These are phyloP conservation scores for Colletotrichum sp. DNA, from an alignment of 2,329 filamentous ascomycete genomes.

Conservation along the genomic window DNA sequence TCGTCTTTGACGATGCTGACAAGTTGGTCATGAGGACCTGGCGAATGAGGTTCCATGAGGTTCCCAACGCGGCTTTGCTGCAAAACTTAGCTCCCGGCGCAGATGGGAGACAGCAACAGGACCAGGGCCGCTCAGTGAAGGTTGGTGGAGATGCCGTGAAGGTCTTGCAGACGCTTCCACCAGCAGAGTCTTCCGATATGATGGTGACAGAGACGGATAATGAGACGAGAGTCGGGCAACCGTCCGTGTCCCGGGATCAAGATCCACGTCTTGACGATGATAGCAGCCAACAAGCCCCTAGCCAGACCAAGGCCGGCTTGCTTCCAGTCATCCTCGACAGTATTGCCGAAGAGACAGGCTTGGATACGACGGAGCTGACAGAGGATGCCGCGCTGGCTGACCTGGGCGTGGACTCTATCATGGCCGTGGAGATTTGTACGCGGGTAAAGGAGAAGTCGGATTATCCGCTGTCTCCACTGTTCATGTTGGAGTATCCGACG, in stretches of 20 bases:
- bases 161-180: rapidly evolving
- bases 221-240: neutral
- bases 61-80: neutral
- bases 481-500: neutral
- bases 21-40: neutral
- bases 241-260: neutral
- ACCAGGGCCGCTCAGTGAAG: neutral
- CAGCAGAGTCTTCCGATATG: rapidly evolving
- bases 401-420: neutral
- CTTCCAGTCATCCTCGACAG: neutral
- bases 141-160: neutral
- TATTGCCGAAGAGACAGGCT: neutral
- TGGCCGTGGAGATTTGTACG: neutral
- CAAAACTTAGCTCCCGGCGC: neutral
- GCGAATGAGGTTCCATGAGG: neutral
- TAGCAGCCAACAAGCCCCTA: neutral
- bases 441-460: neutral
- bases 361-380: neutral
- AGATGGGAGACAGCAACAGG: neutral
- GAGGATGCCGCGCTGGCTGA: neutral
- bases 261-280: neutral
- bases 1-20: neutral
- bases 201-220: neutral
- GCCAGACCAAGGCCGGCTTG: neutral
- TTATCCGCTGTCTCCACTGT: neutral